Evolutionary conservation across 257 asterid species (phyloP).

Genomic region (Pogostemon cablin): DNA sequence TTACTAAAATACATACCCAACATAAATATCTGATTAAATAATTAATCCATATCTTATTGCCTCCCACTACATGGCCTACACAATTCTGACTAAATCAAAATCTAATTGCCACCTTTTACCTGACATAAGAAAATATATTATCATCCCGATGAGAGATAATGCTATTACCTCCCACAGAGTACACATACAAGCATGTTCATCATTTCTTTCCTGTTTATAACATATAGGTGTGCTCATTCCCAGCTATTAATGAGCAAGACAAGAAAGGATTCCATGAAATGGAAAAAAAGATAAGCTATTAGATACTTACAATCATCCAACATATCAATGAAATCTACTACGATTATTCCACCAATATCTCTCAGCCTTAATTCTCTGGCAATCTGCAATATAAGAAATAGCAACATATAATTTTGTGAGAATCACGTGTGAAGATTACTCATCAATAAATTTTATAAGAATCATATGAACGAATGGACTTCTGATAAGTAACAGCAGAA

Average conservation of each 20-base stretch:
- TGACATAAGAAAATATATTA: neutral
- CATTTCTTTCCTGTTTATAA: neutral
- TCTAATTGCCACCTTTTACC: constrained; percentile 7
- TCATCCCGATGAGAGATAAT: constrained; percentile 18
- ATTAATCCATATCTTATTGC: no score
- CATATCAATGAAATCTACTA: constrained; percentile 99
- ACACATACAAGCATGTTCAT: constrained; percentile 15
- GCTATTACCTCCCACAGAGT: neutral
- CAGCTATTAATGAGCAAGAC: constrained; percentile 13
- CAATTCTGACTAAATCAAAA: constrained; percentile 1
- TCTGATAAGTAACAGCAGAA: constrained; percentile 25
- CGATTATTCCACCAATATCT: constrained; percentile 96
- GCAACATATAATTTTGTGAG: constrained; percentile 13
- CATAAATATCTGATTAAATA: no score
- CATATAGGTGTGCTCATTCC: constrained; percentile 23
- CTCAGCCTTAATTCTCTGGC: constrained; percentile 97
- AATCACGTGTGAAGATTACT: constrained; percentile 13
- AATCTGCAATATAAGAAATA: constrained; percentile 59
- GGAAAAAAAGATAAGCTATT: constrained; percentile 13
- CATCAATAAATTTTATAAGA: constrained; percentile 12
- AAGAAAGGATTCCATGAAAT: constrained; percentile 8
- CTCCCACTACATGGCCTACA: neutral
- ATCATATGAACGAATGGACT: neutral
- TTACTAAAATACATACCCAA: neutral
- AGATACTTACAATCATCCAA: constrained; percentile 80